Evolutionary conservation across 228 moss, liverwort and hornwort genomes (phyloP).

Genomic region (Sphagnum fallax): DNA sequence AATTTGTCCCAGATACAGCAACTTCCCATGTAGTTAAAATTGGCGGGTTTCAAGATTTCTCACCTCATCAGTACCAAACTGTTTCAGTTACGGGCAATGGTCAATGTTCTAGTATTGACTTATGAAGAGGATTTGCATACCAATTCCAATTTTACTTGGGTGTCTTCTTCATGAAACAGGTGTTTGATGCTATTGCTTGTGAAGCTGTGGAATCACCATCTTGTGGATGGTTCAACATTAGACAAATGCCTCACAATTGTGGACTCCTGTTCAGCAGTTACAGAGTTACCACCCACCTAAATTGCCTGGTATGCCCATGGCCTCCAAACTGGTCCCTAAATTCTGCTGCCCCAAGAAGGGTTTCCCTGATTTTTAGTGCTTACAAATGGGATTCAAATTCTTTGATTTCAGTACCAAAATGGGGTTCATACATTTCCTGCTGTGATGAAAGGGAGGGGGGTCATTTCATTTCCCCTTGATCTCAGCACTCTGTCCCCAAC

Average conservation of each 20-base stretch:
- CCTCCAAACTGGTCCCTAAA: conserved; percentile 4
- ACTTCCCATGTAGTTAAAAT: too few species aligned
- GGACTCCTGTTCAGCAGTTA: conserved; percentile 38
- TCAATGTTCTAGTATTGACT: too few species aligned
- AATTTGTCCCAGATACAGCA: too few species aligned
- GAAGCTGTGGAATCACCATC: conserved; percentile 96
- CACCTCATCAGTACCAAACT: too few species aligned
- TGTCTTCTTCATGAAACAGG: conserved; percentile 30
- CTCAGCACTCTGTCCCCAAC: too few species aligned
- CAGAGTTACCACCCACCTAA: conserved; percentile 11
- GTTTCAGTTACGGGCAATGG: too few species aligned
- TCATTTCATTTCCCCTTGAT: too few species aligned
- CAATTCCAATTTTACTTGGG: neutral
- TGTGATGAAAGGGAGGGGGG: neutral
- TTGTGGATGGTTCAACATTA: conserved; percentile 84
- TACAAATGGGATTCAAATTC: conserved; percentile 15
- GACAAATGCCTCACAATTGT: conserved; percentile 68
- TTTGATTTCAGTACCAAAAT: conserved; percentile 8
- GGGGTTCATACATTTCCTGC: neutral
- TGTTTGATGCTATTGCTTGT: conserved; percentile 91
- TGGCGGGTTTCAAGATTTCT: too few species aligned
- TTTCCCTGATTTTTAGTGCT: neutral
- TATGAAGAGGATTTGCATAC: neutral
- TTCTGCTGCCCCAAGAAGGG: too few species aligned
- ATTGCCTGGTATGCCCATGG: conserved; percentile 10